Base-by-base conservation (phyloP, 1,284 basidiomycete species). In the Irpex lacteus region DNA sequence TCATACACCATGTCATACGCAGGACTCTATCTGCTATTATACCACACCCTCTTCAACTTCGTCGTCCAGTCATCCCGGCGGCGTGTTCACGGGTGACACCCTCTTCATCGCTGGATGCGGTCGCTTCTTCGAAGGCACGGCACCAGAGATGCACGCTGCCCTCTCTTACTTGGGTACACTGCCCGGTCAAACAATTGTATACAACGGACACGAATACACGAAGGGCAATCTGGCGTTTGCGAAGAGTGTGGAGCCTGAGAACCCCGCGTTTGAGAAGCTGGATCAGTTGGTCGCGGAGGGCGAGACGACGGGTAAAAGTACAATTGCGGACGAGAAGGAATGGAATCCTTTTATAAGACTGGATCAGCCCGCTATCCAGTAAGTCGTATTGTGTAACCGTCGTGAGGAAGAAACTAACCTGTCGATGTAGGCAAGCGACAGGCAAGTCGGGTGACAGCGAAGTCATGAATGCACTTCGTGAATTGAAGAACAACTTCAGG, bases 71-170 rank as follows among this genome's bases (percentile, higher is more conserved):
- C 86, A 86, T 68, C 85, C 88, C 0, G 87, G 89, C 52, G 92
- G 83, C 13, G 94, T 98, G 21, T 98, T 99, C 77, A 98, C 97
- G 0, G 95, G 96, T 13, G 97, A 99, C 74, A 98, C 97, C 0
- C 88, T 99, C 59, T 98, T 99, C 81, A 85, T 94, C 67, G 94
- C 86, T 3, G 96, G 96, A 5, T 97, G 94, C 73, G 97, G 97
- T n/a, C 87, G 96, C 5, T 98, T 98, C 84, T 98, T 98, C 72
- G 96, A 98, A 77, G 96, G 96, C 50, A 89, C 86, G 3, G 89
- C 90, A 0, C 77, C 82, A 8, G 89, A 98, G 77, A 99, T 99
- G 97, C 82, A 91, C 71, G 76, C 81, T 5, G 86, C 95, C 4
- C 84, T 98, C 52, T 85, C 86, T 40, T 90, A 94, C 72, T 83